Evolutionary conservation across 1,284 basidiomycete genomes (phyloP).

Genomic region (Moesziomyces parantarcticus): DNA sequence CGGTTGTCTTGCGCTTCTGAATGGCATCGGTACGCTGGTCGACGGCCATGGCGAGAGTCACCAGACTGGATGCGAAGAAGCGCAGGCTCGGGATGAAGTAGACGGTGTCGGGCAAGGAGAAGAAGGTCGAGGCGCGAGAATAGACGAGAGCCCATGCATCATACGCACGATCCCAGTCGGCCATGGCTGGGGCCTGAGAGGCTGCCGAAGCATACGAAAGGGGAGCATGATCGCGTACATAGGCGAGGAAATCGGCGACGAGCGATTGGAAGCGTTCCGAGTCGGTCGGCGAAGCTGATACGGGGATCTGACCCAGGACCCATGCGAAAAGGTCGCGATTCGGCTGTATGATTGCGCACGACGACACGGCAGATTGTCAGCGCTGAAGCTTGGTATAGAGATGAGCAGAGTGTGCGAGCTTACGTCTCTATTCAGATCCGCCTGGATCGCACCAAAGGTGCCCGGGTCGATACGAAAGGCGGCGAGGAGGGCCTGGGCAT

Average conservation of each 20-base stretch:
- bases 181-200: conserved; percentile 4
- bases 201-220: conserved; percentile 15
- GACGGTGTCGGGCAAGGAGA: conserved; percentile 63
- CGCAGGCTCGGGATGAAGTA: conserved; percentile 63
- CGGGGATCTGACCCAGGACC: conserved; percentile 32
- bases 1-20: conserved; percentile 59
- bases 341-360: conserved; percentile 3
- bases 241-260: conserved; percentile 39
- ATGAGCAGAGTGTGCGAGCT: not conserved
- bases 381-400: not conserved
- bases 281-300: conserved; percentile 31
- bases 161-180: conserved; percentile 44
- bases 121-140: conserved; percentile 60
- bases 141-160: conserved; percentile 58
- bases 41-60: conserved; percentile 35
- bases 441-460: conserved; percentile 29
- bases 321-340: conserved; percentile 31
- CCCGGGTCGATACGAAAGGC: conserved; percentile 33
- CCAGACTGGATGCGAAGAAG: conserved; percentile 49
- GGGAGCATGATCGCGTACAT: conserved; percentile 36
- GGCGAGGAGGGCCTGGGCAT: conserved; percentile 22
- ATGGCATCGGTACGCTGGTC: conserved; percentile 37
- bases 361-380: not conserved
- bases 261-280: conserved; percentile 49
- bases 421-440: conserved; percentile 31